Percentiles rank a stretch among this genome's conserved stretches.
These are phyloP conservation scores for Cordyceps cateniannulata DNA, from an alignment of 2,329 filamentous ascomycete genomes.

Conservation along the genomic window DNA sequence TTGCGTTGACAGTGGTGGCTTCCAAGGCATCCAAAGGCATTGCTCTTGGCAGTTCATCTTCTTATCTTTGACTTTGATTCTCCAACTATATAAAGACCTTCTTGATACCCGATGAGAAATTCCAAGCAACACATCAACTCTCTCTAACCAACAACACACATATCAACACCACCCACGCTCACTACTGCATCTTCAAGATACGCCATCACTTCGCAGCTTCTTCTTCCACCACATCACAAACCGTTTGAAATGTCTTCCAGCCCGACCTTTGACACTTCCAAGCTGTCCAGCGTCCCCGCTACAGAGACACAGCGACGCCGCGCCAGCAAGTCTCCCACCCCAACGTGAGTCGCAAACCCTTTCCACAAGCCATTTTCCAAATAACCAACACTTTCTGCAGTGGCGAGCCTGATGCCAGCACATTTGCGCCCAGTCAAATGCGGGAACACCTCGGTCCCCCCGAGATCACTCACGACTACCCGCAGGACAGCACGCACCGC, in stretches of 20 bases:
- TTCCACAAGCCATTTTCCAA: neutral
- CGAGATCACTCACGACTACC: slow-evolving; percentile 11
- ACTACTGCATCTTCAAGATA: neutral
- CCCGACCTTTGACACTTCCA: neutral
- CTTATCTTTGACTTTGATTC: neutral
- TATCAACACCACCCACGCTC: neutral
- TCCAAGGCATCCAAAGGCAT: neutral
- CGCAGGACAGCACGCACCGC: slow-evolving; percentile 12
- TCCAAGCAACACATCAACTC: neutral
- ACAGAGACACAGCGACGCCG: neutral
- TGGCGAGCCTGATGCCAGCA: neutral
- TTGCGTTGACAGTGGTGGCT: neutral
- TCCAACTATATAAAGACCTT: neutral
- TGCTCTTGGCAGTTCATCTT: neutral
- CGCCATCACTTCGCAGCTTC: neutral
- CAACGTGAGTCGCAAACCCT: neutral
- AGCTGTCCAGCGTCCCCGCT: neutral
- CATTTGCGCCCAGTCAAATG: slow-evolving; percentile 1
- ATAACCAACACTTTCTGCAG: neutral
- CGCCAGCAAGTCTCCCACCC: neutral
- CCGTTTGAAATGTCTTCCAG: neutral
- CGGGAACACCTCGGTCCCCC: slow-evolving; percentile 9
- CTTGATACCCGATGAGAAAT: neutral
- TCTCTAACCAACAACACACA: neutral
- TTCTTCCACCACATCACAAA: neutral